These are phyloP conservation scores for Phytophthora palmivora DNA, from an alignment of 352 stramenopile species.

Conservation along the genomic window DNA sequence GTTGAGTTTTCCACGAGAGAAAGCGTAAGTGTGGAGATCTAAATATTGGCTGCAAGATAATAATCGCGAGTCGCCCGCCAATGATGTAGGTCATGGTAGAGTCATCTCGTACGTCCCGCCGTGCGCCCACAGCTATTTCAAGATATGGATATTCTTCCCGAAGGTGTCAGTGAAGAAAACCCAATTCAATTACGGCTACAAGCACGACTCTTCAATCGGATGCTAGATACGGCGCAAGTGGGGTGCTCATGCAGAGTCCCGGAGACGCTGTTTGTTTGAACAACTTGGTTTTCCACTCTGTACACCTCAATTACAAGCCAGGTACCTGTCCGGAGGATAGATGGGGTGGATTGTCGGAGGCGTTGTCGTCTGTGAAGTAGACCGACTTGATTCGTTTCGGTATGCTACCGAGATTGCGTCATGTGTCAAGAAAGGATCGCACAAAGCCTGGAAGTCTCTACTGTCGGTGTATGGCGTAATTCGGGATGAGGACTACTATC, in stretches of 20 bases:
- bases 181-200: no score
- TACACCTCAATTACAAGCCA: not conserved
- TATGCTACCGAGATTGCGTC: constrained; percentile 2
- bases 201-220: constrained; percentile 7
- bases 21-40: no score
- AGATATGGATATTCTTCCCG: constrained; percentile 7
- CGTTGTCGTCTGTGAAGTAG: constrained; percentile 3
- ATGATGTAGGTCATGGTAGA: constrained; percentile 1
- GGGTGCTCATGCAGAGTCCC: constrained; percentile 2
- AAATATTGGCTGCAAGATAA: constrained; percentile 1
- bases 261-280: constrained; percentile 12
- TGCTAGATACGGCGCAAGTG: constrained; percentile 1
- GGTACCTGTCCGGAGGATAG: not conserved
- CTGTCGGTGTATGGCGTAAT: no score
- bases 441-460: not conserved
- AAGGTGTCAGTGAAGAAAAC: not conserved
- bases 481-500: no score
- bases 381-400: constrained; percentile 3
- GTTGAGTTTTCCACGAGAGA: no score
- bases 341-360: constrained; percentile 1
- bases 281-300: constrained; percentile 4
- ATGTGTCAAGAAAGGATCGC: not conserved
- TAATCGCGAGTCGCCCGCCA: not conserved
- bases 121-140: constrained; percentile 3
- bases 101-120: constrained; percentile 3